These are phyloP conservation scores for Actinidia arguta DNA, from an alignment of 179 eudicot genomes.

Conservation along the genomic window DNA sequence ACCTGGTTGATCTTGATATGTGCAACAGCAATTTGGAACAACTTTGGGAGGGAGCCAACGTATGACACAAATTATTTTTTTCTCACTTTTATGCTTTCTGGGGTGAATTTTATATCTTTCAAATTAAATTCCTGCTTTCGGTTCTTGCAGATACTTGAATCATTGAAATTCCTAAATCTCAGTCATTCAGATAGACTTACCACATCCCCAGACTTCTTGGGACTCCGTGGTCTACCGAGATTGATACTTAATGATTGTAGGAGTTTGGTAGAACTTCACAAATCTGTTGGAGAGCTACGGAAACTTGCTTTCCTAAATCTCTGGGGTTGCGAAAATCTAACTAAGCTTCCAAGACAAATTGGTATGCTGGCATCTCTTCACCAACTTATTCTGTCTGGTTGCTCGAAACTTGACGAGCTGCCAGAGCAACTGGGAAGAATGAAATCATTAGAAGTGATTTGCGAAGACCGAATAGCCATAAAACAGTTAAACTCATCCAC, in stretches of 20 bases:
- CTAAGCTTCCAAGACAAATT: not conserved
- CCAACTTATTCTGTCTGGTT: not conserved
- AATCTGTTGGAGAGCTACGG: not conserved
- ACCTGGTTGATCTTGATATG: constrained; percentile 10
- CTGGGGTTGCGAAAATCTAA: not conserved
- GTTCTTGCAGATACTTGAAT: not conserved
- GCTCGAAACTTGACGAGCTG: not conserved
- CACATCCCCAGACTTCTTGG: constrained; percentile 2
- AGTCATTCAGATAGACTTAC: not conserved
- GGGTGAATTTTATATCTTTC: not conserved
- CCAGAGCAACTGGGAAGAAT: not conserved
- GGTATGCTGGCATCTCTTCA: not conserved
- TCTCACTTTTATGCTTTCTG: not conserved
- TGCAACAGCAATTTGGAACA: not conserved
- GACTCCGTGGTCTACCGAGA: not conserved
- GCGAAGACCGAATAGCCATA: not conserved
- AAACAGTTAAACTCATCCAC: no score
- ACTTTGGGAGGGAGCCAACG: not conserved
- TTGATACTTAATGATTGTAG: constrained; percentile 1
- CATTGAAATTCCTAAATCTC: constrained; percentile 8
- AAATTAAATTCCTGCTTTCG: not conserved
- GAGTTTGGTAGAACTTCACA: not conserved
- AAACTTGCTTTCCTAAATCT: not conserved
- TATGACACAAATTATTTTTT: not conserved
- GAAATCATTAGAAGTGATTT: not conserved